Percentiles rank a stretch among this genome's conserved stretches.
Conservation (phyloP, 805 yeast species). For the Hemisphaericaspora nanyangensis region DNA sequence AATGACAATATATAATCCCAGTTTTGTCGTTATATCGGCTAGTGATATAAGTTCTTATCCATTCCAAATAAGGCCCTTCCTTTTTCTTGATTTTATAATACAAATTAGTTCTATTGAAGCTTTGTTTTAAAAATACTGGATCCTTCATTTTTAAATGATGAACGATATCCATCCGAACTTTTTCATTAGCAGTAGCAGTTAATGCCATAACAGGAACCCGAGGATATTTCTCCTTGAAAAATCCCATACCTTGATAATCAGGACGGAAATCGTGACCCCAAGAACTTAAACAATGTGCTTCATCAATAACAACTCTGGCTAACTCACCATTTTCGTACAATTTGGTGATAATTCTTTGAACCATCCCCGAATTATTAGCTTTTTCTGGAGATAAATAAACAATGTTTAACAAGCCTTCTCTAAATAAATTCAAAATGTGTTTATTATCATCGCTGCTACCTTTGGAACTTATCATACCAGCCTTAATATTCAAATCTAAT, state of each 20-base stretch:
- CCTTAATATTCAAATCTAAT: constrained; percentile 60
- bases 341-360: constrained; percentile 57
- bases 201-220: constrained; percentile 89
- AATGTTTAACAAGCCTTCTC: constrained; percentile 64
- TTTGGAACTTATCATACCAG: constrained; percentile 85
- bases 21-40: constrained; percentile 52
- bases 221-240: constrained; percentile 71
- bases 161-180: constrained; percentile 80
- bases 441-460: constrained; percentile 61
- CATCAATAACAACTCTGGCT: constrained; percentile 91
- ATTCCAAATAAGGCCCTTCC: constrained; percentile 49
- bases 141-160: constrained; percentile 63
- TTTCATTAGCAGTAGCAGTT: constrained; percentile 95
- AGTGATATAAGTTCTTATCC: constrained; percentile 55
- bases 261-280: constrained; percentile 99
- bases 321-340: constrained; percentile 54
- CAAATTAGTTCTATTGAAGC: constrained; percentile 86
- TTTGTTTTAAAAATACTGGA: constrained; percentile 74
- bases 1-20: constrained; percentile 92
- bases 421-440: constrained; percentile 57
- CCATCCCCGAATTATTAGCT: constrained; percentile 71
- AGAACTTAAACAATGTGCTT: constrained; percentile 95
- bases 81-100: constrained; percentile 75
- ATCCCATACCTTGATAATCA: constrained; percentile 78
- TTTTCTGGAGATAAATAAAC: constrained; percentile 93